Evolutionary conservation across 495 filamentous ascomycete genomes (phyloP).

Genomic region (Hypoxylon fuscum): DNA sequence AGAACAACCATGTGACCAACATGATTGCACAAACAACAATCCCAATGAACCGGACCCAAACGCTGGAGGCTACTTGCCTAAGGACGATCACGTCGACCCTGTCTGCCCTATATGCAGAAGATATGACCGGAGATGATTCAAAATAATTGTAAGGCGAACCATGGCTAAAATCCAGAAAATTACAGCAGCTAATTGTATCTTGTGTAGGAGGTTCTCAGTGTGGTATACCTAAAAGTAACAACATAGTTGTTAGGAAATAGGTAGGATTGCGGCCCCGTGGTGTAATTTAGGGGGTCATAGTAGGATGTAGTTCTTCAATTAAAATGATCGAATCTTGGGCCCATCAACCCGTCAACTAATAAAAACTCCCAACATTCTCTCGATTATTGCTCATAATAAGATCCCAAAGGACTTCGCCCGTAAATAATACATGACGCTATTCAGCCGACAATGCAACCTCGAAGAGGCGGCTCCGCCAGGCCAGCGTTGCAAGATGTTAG

Average conservation of each 20-base stretch:
- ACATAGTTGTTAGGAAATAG: too few species aligned
- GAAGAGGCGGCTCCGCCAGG: neutral
- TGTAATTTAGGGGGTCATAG: too few species aligned
- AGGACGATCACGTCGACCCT: neutral
- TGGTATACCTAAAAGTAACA: too few species aligned
- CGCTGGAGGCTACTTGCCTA: neutral
- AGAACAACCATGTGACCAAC: neutral
- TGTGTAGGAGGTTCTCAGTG: too few species aligned
- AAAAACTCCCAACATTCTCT: neutral
- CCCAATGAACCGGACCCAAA: neutral
- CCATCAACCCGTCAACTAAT: too few species aligned
- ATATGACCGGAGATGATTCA: constrained; percentile 3
- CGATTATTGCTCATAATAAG: neutral
- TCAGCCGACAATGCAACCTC: constrained; percentile 1
- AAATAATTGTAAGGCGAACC: too few species aligned
- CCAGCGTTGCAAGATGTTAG: neutral
- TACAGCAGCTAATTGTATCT: too few species aligned
- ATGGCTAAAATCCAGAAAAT: too few species aligned
- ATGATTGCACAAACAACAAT: neutral
- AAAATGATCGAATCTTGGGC: too few species aligned
- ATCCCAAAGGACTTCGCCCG: neutral
- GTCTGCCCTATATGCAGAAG: constrained; percentile 12
- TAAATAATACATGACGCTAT: too few species aligned
- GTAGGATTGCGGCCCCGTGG: too few species aligned
- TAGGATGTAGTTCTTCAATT: too few species aligned